Conservation (phyloP, 176 grass and related monocot species). For the Areca catechu region DNA sequence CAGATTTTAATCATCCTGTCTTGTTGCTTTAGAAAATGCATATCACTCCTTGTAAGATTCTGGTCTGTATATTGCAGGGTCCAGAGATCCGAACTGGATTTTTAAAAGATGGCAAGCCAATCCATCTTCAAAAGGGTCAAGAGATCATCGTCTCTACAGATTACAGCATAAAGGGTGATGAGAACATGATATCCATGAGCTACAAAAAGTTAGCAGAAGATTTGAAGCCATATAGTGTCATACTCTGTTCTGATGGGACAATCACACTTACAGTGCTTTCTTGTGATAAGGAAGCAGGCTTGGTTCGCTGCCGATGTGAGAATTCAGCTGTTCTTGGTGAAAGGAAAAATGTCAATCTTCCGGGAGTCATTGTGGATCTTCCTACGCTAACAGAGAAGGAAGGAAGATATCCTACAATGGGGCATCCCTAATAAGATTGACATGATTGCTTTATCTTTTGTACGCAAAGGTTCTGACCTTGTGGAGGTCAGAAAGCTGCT, state of each 20-base stretch:
- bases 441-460: slow-evolving; percentile 6
- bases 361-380: slow-evolving; percentile 12
- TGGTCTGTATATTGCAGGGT: not conserved
- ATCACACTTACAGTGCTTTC: slow-evolving; percentile 2
- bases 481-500: slow-evolving; percentile 5
- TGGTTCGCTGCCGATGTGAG: slow-evolving; percentile 2
- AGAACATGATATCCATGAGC: slow-evolving; percentile 13
- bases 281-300: slow-evolving; percentile 3
- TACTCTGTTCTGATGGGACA: slow-evolving; percentile 8
- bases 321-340: slow-evolving; percentile 6
- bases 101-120: slow-evolving; percentile 3
- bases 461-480: slow-evolving; percentile 8
- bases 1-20: too few relatives aligned
- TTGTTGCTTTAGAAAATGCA: too few relatives aligned
- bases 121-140: slow-evolving; percentile 1
- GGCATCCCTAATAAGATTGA: slow-evolving; percentile 8
- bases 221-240: slow-evolving; percentile 1
- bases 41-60: too few relatives aligned
- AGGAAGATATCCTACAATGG: slow-evolving; percentile 5
- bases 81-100: slow-evolving; percentile 12
- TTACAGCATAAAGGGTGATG: slow-evolving; percentile 10
- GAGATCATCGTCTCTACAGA: slow-evolving; percentile 4
- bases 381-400: slow-evolving; percentile 10
- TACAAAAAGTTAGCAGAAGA: slow-evolving; percentile 11
- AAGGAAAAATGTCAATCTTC: slow-evolving; percentile 10